Evolutionary conservation across 176 grass and related monocot genomes (phyloP).

Genomic region (Ensete ventricosum): DNA sequence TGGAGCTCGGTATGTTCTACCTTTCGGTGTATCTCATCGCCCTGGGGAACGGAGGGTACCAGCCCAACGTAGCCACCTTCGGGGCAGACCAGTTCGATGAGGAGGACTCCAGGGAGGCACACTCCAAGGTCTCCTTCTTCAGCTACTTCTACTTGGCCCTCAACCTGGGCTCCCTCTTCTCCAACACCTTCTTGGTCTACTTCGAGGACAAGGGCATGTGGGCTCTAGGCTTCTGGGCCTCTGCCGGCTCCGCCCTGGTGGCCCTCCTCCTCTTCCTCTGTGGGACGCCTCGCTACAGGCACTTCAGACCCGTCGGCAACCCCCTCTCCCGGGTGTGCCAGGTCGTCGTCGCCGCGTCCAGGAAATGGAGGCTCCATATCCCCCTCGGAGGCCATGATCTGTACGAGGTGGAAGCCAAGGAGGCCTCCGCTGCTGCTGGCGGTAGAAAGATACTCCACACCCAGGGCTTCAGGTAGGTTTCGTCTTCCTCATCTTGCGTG

Average conservation of each 20-base stretch:
- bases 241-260: neutral
- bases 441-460: slow-evolving; percentile 4
- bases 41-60: slow-evolving; percentile 7
- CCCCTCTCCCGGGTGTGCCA: slow-evolving; percentile 2
- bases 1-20: slow-evolving; percentile 1
- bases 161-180: slow-evolving; percentile 9
- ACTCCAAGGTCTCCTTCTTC: slow-evolving; percentile 11
- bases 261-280: slow-evolving; percentile 5
- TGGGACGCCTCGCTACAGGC: slow-evolving; percentile 1
- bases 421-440: neutral
- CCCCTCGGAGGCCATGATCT: neutral
- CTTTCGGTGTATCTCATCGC: neutral
- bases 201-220: slow-evolving; percentile 13
- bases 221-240: slow-evolving; percentile 7
- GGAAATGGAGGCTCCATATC: slow-evolving; percentile 1
- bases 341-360: neutral
- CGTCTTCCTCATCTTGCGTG: neutral
- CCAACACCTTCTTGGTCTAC: slow-evolving; percentile 9
- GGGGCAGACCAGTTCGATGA: slow-evolving; percentile 13
- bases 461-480: slow-evolving; percentile 3
- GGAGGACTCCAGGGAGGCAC: neutral
- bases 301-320: neutral
- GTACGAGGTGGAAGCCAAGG: neutral
- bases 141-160: slow-evolving; percentile 10
- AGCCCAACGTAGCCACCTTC: slow-evolving; percentile 11